A percentile compares a stretch with the other conserved stretches of the same genome.
phyloP scores from a whole-genome alignment of 371 early-diverging fungal genomes.

The Apophysomyces ossiformis region DNA sequence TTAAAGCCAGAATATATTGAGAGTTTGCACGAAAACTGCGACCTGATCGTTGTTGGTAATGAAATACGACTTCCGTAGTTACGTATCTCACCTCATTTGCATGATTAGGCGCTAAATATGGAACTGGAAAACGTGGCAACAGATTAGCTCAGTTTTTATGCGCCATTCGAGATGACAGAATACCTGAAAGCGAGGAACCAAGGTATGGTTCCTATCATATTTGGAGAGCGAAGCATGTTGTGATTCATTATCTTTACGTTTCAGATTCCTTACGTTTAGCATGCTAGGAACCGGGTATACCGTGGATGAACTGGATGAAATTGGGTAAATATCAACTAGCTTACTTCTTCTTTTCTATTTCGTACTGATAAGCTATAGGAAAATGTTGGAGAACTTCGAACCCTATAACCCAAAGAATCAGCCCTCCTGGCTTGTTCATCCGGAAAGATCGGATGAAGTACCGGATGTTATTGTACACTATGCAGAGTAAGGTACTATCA shows the following conservation, averaged over 20 bases:
- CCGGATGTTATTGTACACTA: constrained; percentile 71
- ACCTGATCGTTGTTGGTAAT: constrained; percentile 74
- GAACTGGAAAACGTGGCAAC: constrained; percentile 67
- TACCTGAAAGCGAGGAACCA: constrained; percentile 27
- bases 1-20: constrained; percentile 80
- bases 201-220: constrained; percentile 14
- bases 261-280: constrained; percentile 63
- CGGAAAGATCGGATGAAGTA: constrained; percentile 58
- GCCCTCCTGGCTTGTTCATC: constrained; percentile 66
- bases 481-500: constrained; percentile 39
- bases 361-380: constrained; percentile 9
- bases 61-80: neutral
- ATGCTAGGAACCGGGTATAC: constrained; percentile 76
- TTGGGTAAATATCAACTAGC: constrained; percentile 32
- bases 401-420: constrained; percentile 48
- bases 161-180: constrained; percentile 65
- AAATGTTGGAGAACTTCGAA: constrained; percentile 20
- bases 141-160: constrained; percentile 69
- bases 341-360: too few species aligned
- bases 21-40: constrained; percentile 67
- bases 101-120: constrained; percentile 54
- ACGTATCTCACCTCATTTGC: neutral
- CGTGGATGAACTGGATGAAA: constrained; percentile 52
- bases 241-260: neutral
- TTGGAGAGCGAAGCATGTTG: neutral